Conservation (phyloP, 257 asterid genomes). For the Salvia hispanica region DNA sequence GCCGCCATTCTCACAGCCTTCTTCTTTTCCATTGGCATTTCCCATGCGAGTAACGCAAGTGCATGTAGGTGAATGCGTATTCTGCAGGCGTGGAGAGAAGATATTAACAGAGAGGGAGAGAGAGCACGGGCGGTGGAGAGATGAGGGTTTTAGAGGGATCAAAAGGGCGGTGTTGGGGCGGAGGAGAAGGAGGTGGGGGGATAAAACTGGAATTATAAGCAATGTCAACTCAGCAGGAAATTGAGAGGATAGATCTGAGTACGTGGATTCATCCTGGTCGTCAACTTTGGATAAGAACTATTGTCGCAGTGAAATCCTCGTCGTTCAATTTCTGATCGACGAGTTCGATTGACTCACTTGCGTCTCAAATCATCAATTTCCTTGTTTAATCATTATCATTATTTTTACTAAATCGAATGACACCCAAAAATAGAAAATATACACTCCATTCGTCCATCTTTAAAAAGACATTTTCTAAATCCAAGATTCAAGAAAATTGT, state of each 20-base stretch:
- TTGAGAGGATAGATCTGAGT: slow-evolving; percentile 42
- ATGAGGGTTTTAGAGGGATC: slow-evolving; percentile 31
- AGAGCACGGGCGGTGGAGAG: neutral
- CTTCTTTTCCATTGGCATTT: slow-evolving; percentile 68
- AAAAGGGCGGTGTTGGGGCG: slow-evolving; percentile 22
- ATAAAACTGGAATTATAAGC: slow-evolving; percentile 22
- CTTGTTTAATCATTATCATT: too few relatives aligned
- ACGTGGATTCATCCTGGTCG: slow-evolving; percentile 49
- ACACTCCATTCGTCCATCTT: too few relatives aligned
- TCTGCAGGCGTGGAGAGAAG: slow-evolving; percentile 23
- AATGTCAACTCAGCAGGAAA: slow-evolving; percentile 25
- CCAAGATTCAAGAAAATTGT: too few relatives aligned
- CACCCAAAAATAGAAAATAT: too few relatives aligned
- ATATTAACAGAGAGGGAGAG: slow-evolving; percentile 24
- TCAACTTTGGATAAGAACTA: slow-evolving; percentile 56
- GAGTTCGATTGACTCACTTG: slow-evolving; percentile 31
- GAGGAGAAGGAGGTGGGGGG: slow-evolving; percentile 27
- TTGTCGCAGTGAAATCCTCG: slow-evolving; percentile 12
- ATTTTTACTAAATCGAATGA: too few relatives aligned
- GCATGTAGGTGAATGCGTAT: slow-evolving; percentile 2
- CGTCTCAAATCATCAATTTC: slow-evolving; percentile 13
- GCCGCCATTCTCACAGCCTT: slow-evolving; percentile 34
- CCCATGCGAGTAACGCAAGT: slow-evolving; percentile 52
- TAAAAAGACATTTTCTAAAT: too few relatives aligned
- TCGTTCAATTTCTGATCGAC: slow-evolving; percentile 24